Evolutionary conservation across 2,329 filamentous ascomycete species (phyloP), one percentile per base, ranked within the genome.

Genomic region (Aspergillus ochraceus): DNA sequence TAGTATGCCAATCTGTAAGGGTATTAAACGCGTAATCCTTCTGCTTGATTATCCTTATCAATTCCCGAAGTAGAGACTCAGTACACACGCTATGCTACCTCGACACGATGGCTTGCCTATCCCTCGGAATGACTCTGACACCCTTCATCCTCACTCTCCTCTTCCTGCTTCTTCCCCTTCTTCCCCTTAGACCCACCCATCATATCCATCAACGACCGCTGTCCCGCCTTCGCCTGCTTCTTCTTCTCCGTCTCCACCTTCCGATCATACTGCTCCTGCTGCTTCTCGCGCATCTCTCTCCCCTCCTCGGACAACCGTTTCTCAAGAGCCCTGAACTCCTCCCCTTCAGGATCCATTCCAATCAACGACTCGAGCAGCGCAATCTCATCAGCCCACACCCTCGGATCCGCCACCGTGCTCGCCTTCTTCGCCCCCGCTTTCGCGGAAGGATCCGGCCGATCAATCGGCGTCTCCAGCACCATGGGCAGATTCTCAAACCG

Each of bases 391-490:
- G 93, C 92, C 93, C 94, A 98, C 17, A 97, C 84, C 55, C 85
- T 81, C 74, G 88, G 91, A 74, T 97, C 92, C 70, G 96, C 90
- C 42, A 88, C 75, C 29, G 83, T 82, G 17, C 66, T 60, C 12
- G 66, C 58, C 9, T 66, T 68, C 3, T 42, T 42, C 2, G 14
- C 36, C 14, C 36, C 36, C 4, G 14, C 36, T 5, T 42, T 42
- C 12, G 32, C 11, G 5, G 32, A 36, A 14, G 36, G 36, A 42
- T 42, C 36, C 50, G 86, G 85, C 42, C 83, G 83, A 62, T 96
- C 91, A 63, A 95, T 94, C 6, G 95, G 95, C n/a, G 95, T 99
- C 80, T 99, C 95, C 8, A 99, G 84, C 2, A 99, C 88, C 86
- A 99, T 92, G 4, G 95, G 95, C 69, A 97, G 77, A 26, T 86